Evolutionary conservation across 306 rosid genomes (phyloP), one percentile per base, ranked within the genome.

Genomic region (Casuarina equisetifolia): DNA sequence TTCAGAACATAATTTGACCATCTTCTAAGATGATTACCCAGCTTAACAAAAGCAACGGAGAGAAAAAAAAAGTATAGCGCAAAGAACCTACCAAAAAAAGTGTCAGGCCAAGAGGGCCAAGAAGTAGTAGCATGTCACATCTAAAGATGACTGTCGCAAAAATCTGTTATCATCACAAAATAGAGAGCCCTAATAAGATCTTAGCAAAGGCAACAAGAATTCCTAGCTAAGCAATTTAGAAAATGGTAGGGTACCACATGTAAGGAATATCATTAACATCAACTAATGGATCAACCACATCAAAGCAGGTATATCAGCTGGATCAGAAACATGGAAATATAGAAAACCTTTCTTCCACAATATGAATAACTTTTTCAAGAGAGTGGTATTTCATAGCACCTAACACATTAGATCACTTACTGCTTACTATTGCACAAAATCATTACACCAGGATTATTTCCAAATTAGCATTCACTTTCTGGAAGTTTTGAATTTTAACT

Each of bases 121-220:
- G 92, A 86, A 94, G 97, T 81, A 94, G 79, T 79, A 94, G 79
- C 79, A 85, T 84, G 85, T 94, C 98, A 87, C 98, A 94, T 89
- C 98, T 88, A 84, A 94, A 88, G 80, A 82, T 73, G 75, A 82
- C 63, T 5, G 98, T 91, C 77, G 98, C 92, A 79, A 90, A 94
- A 78, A 94, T 87, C 98, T 94, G 95, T 57, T 57, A 84, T 53
- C 59, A 88, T 72, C 76, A 74, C 54, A 82, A 51, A 72, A 75
- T 6, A 39, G 35, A 77, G 69, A 32, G 32, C 43, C 51, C 77
- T 74, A 55, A 74, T 61, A 74, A 71, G 73, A 75, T 68, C 53
- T 80, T 46, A 74, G 69, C 78, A 59, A 64, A 74, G 63, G 16
- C 19, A 5, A 67, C 62, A 53, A 67, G 62, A 13, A 9, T 9